A percentile compares a stretch with the other conserved stretches of the same genome.
These are phyloP conservation scores for Quercus aquifolioides DNA, from an alignment of 306 rosid species.

Conservation along the genomic window DNA sequence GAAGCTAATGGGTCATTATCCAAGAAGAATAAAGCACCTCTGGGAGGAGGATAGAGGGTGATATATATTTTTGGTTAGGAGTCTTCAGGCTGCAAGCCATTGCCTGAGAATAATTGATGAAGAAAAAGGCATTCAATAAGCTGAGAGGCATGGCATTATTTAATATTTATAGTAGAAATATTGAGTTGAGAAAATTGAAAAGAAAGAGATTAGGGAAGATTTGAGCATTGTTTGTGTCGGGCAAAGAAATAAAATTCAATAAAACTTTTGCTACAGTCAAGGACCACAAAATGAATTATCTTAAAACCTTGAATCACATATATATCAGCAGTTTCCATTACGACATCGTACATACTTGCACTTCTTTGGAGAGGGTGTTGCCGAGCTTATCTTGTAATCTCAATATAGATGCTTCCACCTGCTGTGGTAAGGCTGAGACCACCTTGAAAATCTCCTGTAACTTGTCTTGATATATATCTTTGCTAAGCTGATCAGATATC, in stretches of 20 bases:
- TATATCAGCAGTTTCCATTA: slow-evolving; percentile 17
- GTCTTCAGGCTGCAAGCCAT: slow-evolving; percentile 38
- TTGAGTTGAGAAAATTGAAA: neutral
- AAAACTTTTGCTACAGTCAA: neutral
- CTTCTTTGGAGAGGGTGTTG: slow-evolving; percentile 54
- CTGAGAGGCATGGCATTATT: neutral
- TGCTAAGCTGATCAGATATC: slow-evolving; percentile 55
- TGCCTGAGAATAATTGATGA: slow-evolving; percentile 41
- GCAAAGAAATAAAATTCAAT: neutral
- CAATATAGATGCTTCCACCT: slow-evolving; percentile 55
- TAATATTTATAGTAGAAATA: neutral
- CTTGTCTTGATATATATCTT: slow-evolving; percentile 45
- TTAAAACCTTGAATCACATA: slow-evolving; percentile 2
- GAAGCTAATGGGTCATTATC: neutral
- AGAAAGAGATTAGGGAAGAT: neutral
- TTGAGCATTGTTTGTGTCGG: slow-evolving; percentile 11
- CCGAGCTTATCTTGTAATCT: slow-evolving; percentile 49
- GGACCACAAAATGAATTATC: slow-evolving; percentile 1
- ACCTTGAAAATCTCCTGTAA: slow-evolving; percentile 54
- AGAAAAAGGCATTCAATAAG: slow-evolving; percentile 22
- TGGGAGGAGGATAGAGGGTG: slow-evolving; percentile 28
- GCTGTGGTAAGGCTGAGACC: slow-evolving; percentile 66
- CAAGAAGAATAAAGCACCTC: slow-evolving; percentile 50
- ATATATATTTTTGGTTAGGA: slow-evolving; percentile 34
- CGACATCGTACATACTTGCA: slow-evolving; percentile 50